phyloP scores from a whole-genome alignment of 225 moss, liverwort and hornwort species.

The Bryoerythrophyllum caledonicum region DNA sequence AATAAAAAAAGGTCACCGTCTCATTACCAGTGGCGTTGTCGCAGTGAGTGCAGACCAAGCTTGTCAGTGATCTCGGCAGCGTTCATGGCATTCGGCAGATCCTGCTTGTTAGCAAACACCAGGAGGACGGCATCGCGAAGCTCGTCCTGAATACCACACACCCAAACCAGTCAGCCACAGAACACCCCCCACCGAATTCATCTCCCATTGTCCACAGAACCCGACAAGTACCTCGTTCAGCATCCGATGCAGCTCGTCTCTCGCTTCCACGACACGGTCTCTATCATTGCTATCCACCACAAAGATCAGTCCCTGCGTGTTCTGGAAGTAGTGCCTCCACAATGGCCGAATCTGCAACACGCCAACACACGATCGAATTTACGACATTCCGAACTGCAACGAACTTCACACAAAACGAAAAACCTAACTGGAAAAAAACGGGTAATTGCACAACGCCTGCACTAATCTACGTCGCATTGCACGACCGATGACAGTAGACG shows the following conservation, averaged over 20 bases:
- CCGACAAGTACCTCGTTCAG: conserved; percentile 65
- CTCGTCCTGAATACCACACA: conserved; percentile 53
- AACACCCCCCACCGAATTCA: rapidly evolving
- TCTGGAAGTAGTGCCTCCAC: conserved; percentile 98
- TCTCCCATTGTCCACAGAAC: rapidly evolving
- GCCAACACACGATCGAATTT: neutral
- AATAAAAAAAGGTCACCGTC: too few species aligned
- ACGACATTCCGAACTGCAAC: neutral
- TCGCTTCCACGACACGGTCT: conserved; percentile 91
- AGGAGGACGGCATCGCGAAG: conserved; percentile 86
- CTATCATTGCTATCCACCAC: conserved; percentile 94
- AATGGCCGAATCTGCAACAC: conserved; percentile 73
- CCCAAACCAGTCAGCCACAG: neutral
- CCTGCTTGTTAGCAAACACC: conserved; percentile 97
- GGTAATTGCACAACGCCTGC: neutral
- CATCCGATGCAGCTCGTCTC: conserved; percentile 95
- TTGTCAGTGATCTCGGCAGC: conserved; percentile 96
- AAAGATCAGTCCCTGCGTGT: conserved; percentile 93
- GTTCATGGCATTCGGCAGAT: conserved; percentile 95
- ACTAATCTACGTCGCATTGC: neutral
- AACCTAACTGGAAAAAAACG: neutral
- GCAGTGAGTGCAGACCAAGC: conserved; percentile 84
- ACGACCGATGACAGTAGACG: neutral
- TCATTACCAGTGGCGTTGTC: conserved; percentile 86
- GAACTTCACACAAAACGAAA: neutral